These are phyloP conservation scores for Lasiosphaeria hispida DNA, from an alignment of 495 filamentous ascomycete species.

Conservation along the genomic window DNA sequence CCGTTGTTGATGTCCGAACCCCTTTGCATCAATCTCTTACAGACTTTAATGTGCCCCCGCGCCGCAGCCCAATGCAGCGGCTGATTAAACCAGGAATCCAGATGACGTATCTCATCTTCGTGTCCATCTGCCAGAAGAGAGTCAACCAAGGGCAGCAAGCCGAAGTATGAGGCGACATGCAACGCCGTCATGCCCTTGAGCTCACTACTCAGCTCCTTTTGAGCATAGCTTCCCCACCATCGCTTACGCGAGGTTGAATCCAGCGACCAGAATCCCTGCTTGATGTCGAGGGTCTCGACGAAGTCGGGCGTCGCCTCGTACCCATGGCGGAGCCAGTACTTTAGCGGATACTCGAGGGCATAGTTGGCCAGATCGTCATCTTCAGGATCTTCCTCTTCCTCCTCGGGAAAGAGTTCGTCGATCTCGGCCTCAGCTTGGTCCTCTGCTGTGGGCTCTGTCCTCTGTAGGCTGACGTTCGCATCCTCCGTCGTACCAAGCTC, in stretches of 20 bases:
- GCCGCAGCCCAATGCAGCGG: conserved; percentile 16
- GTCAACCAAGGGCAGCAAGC: conserved; percentile 10
- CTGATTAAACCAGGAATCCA: conserved; percentile 12
- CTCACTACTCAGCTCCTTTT: not conserved
- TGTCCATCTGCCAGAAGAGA: conserved; percentile 15
- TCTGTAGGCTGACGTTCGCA: conserved; percentile 4
- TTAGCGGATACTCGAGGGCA: conserved; percentile 16
- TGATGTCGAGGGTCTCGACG: conserved; percentile 16
- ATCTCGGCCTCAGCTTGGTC: conserved; percentile 10
- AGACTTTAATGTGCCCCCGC: conserved; percentile 8
- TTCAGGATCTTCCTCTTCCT: conserved; percentile 4
- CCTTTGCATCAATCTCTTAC: conserved; percentile 3
- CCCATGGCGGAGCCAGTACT: conserved; percentile 15
- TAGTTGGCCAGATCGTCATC: conserved; percentile 1
- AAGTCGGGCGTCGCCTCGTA: conserved; percentile 13
- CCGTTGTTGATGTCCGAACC: conserved; percentile 11
- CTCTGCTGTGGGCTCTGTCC: not conserved
- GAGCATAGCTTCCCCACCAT: conserved; percentile 13
- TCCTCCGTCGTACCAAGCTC: not conserved
- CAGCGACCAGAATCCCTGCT: conserved; percentile 15
- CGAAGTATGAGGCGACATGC: conserved; percentile 15
- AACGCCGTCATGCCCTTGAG: conserved; percentile 15
- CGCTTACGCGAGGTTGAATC: conserved; percentile 10
- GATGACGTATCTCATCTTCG: conserved; percentile 7
- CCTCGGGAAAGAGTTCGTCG: conserved; percentile 12